Evolutionary conservation across 192 early-diverging fungal genomes (phyloP).

Genomic region (Coemansia sp.): DNA sequence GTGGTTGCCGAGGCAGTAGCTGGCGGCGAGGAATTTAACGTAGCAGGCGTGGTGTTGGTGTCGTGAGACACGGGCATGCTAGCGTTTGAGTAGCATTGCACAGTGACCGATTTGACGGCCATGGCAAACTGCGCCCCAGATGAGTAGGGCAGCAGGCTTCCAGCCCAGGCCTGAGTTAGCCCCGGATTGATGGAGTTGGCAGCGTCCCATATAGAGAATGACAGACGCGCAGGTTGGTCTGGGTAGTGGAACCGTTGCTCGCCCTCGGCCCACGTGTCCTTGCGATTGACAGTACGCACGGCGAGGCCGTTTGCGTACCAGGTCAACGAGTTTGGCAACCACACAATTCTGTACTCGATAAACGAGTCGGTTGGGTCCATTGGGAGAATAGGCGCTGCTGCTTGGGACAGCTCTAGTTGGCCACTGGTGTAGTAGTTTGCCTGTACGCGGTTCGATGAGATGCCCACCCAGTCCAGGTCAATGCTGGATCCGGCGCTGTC

Average conservation of each 20-base stretch:
- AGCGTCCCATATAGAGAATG: conserved; percentile 68
- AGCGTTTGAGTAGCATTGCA: conserved; percentile 57
- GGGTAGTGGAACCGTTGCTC: conserved; percentile 56
- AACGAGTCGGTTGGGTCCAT: conserved; percentile 50
- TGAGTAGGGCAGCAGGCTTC: conserved; percentile 49
- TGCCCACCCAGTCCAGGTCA: conserved; percentile 66
- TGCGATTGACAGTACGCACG: conserved; percentile 55
- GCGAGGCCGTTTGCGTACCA: conserved; percentile 62
- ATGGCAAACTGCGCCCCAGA: conserved; percentile 47
- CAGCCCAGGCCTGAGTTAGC: conserved; percentile 57
- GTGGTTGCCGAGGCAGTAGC: background rate
- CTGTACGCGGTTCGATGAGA: conserved; percentile 58
- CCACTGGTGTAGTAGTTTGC: conserved; percentile 62
- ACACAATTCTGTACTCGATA: conserved; percentile 64
- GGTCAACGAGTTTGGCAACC: conserved; percentile 60
- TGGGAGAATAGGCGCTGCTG: conserved; percentile 19
- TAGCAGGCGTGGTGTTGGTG: background rate
- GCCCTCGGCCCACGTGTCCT: conserved; percentile 56
- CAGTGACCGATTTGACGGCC: conserved; percentile 53
- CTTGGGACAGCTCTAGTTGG: conserved; percentile 43
- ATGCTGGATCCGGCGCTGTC: conserved; percentile 62
- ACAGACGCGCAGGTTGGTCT: conserved; percentile 45
- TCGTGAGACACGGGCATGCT: conserved; percentile 9
- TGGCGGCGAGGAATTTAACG: background rate
- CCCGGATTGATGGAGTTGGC: conserved; percentile 38